Evolutionary conservation across 345 rosid species (phyloP).

Genomic region (Moringa oleifera): DNA sequence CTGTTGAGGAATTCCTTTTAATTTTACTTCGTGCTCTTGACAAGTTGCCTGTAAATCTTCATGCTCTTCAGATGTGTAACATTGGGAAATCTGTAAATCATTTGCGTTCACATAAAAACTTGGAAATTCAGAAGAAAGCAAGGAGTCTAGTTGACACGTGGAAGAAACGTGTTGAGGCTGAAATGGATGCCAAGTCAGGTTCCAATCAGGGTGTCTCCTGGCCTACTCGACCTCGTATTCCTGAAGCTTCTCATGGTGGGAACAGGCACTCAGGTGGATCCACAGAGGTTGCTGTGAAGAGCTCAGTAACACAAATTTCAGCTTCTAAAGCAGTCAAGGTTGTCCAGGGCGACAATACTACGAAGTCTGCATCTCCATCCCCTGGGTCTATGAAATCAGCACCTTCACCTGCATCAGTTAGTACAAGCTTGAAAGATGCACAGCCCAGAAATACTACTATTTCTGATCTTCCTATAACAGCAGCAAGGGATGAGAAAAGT

Average conservation of each 20-base stretch:
- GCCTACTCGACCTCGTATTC: conserved; percentile 57
- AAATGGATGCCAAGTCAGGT: conserved; percentile 79
- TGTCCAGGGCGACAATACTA: conserved; percentile 40
- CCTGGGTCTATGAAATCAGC: conserved; percentile 53
- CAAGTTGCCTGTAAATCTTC: conserved; percentile 84
- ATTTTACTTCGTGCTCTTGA: conserved; percentile 81
- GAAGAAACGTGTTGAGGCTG: conserved; percentile 96
- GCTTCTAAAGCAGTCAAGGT: conserved; percentile 55
- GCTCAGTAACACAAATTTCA: conserved; percentile 49
- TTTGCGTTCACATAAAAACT: conserved; percentile 67
- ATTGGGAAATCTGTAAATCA: conserved; percentile 91
- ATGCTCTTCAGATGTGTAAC: conserved; percentile 83
- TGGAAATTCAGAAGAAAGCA: conserved; percentile 85
- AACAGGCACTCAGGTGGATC: conserved; percentile 51
- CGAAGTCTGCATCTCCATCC: conserved; percentile 47
- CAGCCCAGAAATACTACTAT: conserved; percentile 33
- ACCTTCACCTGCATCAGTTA: conserved; percentile 39
- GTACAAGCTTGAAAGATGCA: conserved; percentile 46
- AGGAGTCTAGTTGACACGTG: conserved; percentile 90
- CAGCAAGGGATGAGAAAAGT: conserved; percentile 67
- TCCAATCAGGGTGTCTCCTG: conserved; percentile 56
- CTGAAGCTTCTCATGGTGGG: conserved; percentile 54
- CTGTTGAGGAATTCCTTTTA: conserved; percentile 69
- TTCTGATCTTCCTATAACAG: conserved; percentile 37
- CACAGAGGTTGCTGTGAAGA: conserved; percentile 53